These are phyloP conservation scores for Fistulifera pelliculosa DNA, from an alignment of 108 stramenopile genomes.

Conservation along the genomic window DNA sequence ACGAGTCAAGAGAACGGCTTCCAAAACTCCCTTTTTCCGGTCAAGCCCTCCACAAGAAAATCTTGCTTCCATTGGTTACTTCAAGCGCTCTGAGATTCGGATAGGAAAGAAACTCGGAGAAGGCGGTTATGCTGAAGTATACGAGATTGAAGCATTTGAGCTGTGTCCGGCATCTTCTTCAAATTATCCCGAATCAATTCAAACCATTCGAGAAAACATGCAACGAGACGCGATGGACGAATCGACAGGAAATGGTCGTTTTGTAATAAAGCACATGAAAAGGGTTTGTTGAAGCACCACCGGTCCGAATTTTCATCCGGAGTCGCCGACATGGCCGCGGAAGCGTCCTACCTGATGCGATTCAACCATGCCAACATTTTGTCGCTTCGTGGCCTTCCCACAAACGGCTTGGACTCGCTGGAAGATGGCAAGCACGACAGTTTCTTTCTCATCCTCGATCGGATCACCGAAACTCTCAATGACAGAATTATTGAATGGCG, in stretches of 20 bases:
- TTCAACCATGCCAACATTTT: constrained; percentile 72
- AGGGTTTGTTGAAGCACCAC: constrained; percentile 7
- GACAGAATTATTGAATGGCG: constrained; percentile 29
- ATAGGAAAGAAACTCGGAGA: constrained; percentile 28
- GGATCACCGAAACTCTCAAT: constrained; percentile 39
- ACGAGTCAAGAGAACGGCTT: no score
- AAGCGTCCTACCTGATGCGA: constrained; percentile 55
- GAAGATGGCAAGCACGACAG: constrained; percentile 14
- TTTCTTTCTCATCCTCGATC: constrained; percentile 63
- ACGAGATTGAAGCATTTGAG: constrained; percentile 21
- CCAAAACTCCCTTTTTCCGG: no score
- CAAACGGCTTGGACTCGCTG: constrained; percentile 31
- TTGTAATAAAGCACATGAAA: constrained; percentile 56
- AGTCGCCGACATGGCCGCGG: constrained; percentile 58
- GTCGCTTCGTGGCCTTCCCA: constrained; percentile 50
- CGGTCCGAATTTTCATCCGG: constrained; percentile 39
- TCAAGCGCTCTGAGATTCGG: constrained; percentile 24
- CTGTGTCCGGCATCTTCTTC: background rate
- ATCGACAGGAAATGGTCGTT: constrained; percentile 11
- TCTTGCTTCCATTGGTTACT: constrained; percentile 10
- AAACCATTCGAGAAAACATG: constrained; percentile 9
- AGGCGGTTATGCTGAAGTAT: constrained; percentile 58
- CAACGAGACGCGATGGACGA: constrained; percentile 1
- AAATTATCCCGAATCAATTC: background rate
- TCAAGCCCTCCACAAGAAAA: no score